A percentile compares a stretch with the other conserved stretches of the same genome.
Conservation (phyloP, 2,329 filamentous ascomycete genomes). For the Ampelomyces quisqualis region DNA sequence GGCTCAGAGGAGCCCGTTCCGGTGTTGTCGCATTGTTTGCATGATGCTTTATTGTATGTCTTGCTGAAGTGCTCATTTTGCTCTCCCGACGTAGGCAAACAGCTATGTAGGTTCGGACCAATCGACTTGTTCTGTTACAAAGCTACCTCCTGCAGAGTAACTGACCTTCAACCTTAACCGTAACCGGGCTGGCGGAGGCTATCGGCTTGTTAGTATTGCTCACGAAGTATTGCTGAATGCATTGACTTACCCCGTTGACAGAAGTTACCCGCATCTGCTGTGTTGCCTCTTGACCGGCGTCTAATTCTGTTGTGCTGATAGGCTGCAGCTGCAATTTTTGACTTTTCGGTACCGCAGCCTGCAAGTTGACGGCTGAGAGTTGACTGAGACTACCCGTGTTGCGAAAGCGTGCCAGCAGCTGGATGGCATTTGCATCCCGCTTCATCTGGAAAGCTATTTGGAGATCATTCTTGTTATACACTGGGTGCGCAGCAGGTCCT, state of each 20-base stretch:
- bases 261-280: conserved; percentile 87
- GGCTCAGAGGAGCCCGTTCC: too few species aligned
- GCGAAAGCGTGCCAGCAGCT: conserved; percentile 79
- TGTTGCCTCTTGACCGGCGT: conserved; percentile 76
- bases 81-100: background rate
- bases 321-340: conserved; percentile 91
- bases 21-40: background rate
- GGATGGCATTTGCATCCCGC: conserved; percentile 75
- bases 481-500: conserved; percentile 60
- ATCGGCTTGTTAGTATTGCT: conserved; percentile 24
- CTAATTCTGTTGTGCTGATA: conserved; percentile 78
- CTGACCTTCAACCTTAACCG: conserved; percentile 82
- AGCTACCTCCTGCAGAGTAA: conserved; percentile 69
- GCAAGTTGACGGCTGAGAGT: conserved; percentile 76
- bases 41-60: conserved; percentile 5
- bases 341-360: conserved; percentile 93
- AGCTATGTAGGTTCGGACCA: conserved; percentile 77
- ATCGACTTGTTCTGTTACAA: conserved; percentile 89
- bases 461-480: conserved; percentile 85
- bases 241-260: conserved; percentile 78
- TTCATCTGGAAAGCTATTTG: conserved; percentile 80
- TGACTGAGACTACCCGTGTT: conserved; percentile 68
- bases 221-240: background rate
- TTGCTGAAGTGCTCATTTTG: background rate
- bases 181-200: conserved; percentile 70